These are phyloP conservation scores for Yarrowia bubula DNA, from an alignment of 805 yeast genomes.

Conservation along the genomic window DNA sequence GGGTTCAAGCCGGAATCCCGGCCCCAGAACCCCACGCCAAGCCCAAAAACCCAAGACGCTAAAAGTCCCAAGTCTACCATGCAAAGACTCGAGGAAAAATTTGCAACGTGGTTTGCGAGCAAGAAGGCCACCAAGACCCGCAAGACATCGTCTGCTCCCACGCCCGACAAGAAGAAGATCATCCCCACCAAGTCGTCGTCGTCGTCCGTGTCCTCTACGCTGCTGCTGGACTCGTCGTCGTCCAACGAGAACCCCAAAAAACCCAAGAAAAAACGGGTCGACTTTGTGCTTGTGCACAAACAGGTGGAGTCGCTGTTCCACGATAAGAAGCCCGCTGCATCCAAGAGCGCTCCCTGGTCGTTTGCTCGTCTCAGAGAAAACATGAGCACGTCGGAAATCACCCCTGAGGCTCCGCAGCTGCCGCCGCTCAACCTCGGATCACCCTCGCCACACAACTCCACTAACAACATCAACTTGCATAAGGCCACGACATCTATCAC, in stretches of 20 bases:
- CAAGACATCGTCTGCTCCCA: too few relatives aligned
- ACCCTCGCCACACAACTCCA: neutral
- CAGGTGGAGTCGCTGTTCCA: slow-evolving; percentile 25
- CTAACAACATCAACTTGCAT: slow-evolving; percentile 23
- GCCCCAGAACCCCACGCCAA: neutral
- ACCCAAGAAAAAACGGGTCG: slow-evolving; percentile 23
- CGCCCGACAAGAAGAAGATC: neutral
- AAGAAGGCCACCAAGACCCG: neutral
- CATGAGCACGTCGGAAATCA: slow-evolving; percentile 20
- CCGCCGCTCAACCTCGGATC: neutral
- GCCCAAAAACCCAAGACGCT: neutral
- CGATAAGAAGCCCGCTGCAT: neutral
- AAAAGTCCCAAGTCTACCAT: slow-evolving; percentile 26
- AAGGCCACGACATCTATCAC: slow-evolving; percentile 24
- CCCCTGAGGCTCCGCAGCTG: slow-evolving; percentile 11
- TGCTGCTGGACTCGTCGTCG: slow-evolving; percentile 24
- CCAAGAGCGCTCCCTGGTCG: neutral
- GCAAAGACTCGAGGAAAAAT: slow-evolving; percentile 27
- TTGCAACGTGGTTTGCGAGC: slow-evolving; percentile 23
- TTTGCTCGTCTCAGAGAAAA: slow-evolving; percentile 13
- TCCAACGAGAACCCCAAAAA: slow-evolving; percentile 15
- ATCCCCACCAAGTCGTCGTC: slow-evolving; percentile 23
- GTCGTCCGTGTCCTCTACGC: slow-evolving; percentile 17
- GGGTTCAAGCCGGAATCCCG: neutral
- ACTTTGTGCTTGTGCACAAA: slow-evolving; percentile 14